Evolutionary conservation across 2,329 filamentous ascomycete species (phyloP), one percentile per base, ranked within the genome.

Genomic region (Fusarium sp.): DNA sequence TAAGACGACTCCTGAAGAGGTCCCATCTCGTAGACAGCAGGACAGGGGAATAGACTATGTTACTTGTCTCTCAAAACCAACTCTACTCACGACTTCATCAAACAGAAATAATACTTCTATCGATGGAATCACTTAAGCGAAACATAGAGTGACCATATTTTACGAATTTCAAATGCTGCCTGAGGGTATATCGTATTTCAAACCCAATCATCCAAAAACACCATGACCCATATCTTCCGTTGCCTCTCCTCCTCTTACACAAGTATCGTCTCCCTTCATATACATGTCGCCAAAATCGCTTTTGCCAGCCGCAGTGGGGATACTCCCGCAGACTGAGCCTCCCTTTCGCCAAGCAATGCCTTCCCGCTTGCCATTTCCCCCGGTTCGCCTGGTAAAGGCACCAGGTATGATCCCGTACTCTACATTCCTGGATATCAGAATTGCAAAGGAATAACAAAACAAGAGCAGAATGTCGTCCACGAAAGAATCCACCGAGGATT

Each of bases 311-410:
- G 35, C 18, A 31, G 45, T 54, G 16, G 31, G 10, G 27, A 54
- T 54, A 27, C 74, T 29, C 38, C 54, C 40, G 56, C 35, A 64
- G 40, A 66, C 40, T 47, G 50, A 69, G 61, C 50, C 29, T 35
- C 58, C n/a, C 13, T 54, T 69, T 68, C 59, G 60, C 71, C 71
- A 25, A 31, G 69, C 62, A 45, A 74, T 69, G 65, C 62, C 33
- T 31, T 6, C 31, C 62, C 40, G 52, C 45, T 50, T 63, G 29
- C 18, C 61, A 29, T 64, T 20, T 31, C 45, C 6, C 36, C 65
- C 35, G 20, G 68, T 74, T 74, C 45, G 45, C 71, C 65, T 42
- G 27, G 31, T 20, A 74, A 59, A 47, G 47, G 58, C 38, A 54
- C 61, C 18, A 13, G 38, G 27, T 36, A 36, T 47, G 14, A 66